These are phyloP conservation scores for Myrica gale DNA, from an alignment of 306 rosid species.

Conservation along the genomic window DNA sequence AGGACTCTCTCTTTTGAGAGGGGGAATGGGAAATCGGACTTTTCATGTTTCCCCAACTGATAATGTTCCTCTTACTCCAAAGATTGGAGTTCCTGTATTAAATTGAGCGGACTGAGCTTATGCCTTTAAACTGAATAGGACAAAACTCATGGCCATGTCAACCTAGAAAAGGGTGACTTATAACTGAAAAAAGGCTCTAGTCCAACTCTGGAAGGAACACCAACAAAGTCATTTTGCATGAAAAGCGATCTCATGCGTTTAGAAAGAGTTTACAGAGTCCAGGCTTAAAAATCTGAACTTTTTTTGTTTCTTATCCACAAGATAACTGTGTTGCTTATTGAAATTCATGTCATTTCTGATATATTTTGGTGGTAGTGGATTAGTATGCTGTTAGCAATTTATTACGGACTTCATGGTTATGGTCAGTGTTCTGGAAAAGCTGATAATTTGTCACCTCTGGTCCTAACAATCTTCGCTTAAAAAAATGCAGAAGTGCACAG, in stretches of 20 bases:
- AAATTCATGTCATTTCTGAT: neutral
- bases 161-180: neutral
- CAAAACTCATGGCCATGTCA: too few relatives aligned
- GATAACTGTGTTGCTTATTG: neutral
- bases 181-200: neutral
- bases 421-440: constrained; percentile 16
- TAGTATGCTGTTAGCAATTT: neutral
- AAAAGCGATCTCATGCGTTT: neutral
- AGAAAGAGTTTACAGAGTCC: neutral
- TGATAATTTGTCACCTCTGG: constrained; percentile 18
- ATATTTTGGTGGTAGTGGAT: neutral
- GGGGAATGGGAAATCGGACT: too few relatives aligned
- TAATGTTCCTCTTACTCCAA: too few relatives aligned
- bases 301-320: too few relatives aligned
- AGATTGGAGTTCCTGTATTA: too few relatives aligned
- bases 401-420: neutral
- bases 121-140: too few relatives aligned
- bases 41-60: too few relatives aligned
- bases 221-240: neutral
- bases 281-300: neutral
- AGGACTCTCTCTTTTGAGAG: too few relatives aligned
- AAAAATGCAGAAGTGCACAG: constrained; percentile 87
- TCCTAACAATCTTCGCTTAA: constrained; percentile 14
- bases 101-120: too few relatives aligned
- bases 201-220: neutral